Conservation (phyloP, 1,139 yeast species). For the Hemisphaericaspora subhashii region DNA sequence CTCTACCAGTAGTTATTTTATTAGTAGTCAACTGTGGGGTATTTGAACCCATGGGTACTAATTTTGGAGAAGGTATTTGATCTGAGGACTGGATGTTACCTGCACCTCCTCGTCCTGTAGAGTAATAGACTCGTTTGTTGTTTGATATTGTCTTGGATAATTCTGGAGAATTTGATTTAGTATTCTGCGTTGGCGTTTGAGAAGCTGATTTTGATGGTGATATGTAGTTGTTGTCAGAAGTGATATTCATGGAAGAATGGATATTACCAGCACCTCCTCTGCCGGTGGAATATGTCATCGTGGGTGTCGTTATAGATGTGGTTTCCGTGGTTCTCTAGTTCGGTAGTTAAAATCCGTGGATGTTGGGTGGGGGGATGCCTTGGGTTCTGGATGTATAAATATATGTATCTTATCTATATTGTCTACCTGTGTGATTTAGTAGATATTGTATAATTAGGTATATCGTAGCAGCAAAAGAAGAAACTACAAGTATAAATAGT, state of each 20-base stretch:
- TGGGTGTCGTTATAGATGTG: no score
- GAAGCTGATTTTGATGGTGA: conserved; percentile 13
- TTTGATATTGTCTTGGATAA: conserved; percentile 8
- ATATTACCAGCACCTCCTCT: conserved; percentile 45
- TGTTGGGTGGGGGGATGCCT: no score
- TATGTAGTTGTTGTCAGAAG: conserved; percentile 19
- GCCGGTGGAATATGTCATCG: conserved; percentile 22
- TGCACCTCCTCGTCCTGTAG: conserved; percentile 84
- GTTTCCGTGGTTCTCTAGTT: no score
- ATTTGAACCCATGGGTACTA: conserved; percentile 61
- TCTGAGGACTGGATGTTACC: conserved; percentile 60
- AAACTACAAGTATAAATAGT: no score
- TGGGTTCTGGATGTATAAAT: no score
- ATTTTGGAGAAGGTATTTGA: conserved; percentile 51
- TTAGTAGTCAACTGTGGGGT: conserved; percentile 62
- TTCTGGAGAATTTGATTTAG: conserved; percentile 5
- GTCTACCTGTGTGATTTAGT: no score
- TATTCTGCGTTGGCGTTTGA: neutral
- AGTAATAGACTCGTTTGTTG: conserved; percentile 42
- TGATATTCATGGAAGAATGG: conserved; percentile 19
- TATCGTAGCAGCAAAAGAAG: no score
- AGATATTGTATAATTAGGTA: no score
- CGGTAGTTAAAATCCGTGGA: no score
- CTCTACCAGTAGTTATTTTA: conserved; percentile 73
- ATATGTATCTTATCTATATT: no score